phyloP scores from a whole-genome alignment of 495 filamentous ascomycete genomes.

The Xylaria cubensis region DNA sequence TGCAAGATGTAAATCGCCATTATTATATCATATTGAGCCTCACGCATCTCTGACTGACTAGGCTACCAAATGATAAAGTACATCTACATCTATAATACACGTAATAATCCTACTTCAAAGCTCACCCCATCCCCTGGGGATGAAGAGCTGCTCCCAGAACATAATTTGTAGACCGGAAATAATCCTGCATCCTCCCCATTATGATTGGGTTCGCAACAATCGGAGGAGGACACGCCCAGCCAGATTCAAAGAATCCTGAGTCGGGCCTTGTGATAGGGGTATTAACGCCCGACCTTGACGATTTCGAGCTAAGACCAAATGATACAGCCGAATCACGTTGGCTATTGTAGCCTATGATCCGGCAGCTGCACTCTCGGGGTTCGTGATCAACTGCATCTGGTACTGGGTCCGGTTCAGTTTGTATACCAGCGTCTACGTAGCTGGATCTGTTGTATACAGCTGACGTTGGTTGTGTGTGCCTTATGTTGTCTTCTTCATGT shows the following conservation, averaged over 20 bases:
- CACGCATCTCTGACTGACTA: neutral
- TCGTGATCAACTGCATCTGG: neutral
- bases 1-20: too few species aligned
- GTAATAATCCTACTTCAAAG: neutral
- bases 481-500: neutral
- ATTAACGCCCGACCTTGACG: conserved; percentile 31
- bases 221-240: neutral
- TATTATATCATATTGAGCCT: too few species aligned
- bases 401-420: conserved; percentile 30
- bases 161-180: conserved; percentile 39
- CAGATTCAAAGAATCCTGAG: conserved; percentile 19
- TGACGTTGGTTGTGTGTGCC: neutral
- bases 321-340: conserved; percentile 35
- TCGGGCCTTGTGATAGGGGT: conserved; percentile 37
- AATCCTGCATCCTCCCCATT: conserved; percentile 43
- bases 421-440: conserved; percentile 37
- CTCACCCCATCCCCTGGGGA: conserved; percentile 23
- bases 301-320: conserved; percentile 8
- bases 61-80: neutral
- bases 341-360: conserved; percentile 7
- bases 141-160: conserved; percentile 34
- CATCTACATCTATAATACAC: conserved; percentile 20
- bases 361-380: conserved; percentile 22
- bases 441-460: conserved; percentile 15
- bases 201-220: conserved; percentile 30